Base-by-base conservation (phyloP, 371 early-diverging fungal species). In the Sporodiniella umbellata region DNA sequence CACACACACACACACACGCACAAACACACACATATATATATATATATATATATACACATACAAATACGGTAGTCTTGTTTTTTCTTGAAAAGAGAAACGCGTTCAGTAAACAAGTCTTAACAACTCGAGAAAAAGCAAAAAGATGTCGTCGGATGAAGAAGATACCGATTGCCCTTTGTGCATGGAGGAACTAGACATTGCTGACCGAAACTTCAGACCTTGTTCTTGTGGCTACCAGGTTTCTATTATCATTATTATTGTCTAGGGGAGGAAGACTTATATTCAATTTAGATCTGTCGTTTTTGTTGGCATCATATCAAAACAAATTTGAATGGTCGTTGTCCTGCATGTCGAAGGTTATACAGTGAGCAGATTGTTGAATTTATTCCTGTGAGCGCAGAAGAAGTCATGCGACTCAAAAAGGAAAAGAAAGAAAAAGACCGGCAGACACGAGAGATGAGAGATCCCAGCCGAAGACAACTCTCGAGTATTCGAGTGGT, bases 171-270 rank as follows among this genome's bases (percentile, higher is more conserved):
- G 98, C 68, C 98, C 98, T 26, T 84, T 98, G 14, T 98, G 98
- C 68, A 88, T 96, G 93, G 98, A 98, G 61, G 96, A 96, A 70
- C 86, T 98, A 54, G 96, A 95, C 72, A 77, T 94, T 67, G 85
- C 91, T 42, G 98, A 98, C 72, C 84, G 89, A 55, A 89, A 92
- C 64, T 98, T 98, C 67, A 90, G 88, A 58, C 98, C 97, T 3
- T 98, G 98, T 76, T 90, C 93, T 42, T 98, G 98, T 63, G 95
- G 94, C 12, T 98, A 98, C 65, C 96, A 95, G 88, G 95, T 93
- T 21, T 30, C 12, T 11, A 37, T n/a, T 11, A 37, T 40, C 12
- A 21, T 40, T 33, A 12, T 46, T 8, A 18, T 24, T 5, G 2
- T 39, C 12, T 21, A 17, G 25, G 15, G 5, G 5, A 14, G n/a